Evolutionary conservation across 2,329 filamentous ascomycete genomes (phyloP), one percentile per base, ranked within the genome.

Genomic region (Aaosphaeria arxii): DNA sequence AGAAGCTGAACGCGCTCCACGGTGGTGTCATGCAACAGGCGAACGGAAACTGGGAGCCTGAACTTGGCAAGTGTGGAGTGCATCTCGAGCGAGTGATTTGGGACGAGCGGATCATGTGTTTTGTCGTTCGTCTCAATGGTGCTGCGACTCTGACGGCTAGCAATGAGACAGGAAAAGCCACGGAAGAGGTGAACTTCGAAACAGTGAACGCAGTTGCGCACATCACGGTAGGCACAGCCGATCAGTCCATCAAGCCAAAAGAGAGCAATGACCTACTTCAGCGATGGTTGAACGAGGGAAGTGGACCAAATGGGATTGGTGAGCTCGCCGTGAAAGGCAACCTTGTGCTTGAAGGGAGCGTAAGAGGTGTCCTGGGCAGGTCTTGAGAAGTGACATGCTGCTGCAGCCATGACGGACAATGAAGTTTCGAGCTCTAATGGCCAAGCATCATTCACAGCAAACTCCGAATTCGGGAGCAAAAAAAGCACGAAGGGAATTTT

Each of bases 191-290:
- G 40, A 49, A 57, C 5, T 78, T 74, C 46, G 77, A 84, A 47
- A 92, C 86, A 52, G 80, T 82, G 40, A 99, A 99, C 64, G 72
- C 78, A 11, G 78, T 95, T 31, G 84, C 91, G 7, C 94, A 99
- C 67, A 83, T 99, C 50, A 99, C 94, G 0, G 78, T 97, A 6
- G 94, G 94, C 17, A 99, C 94, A 0, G 82, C 84, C 7, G 81
- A 85, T 55, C 71, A 77, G 42, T 70, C 77, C 6, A 83, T 97
- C 61, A 97, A 96, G 74, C 92, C 94, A 0, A 91, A 88, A 71
- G 92, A 99, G 76, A 95, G 91, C 73, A 99, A 99, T 64, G 85
- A 89, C 50, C 59, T 99, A 63, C 70, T 99, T 49, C 78, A 78
- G 54, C 77, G 77, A 50, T 97, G 92, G 92, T 65, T 94, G 52